Base-by-base conservation (phyloP, 495 filamentous ascomycete species). In the Neurospora sp. region DNA sequence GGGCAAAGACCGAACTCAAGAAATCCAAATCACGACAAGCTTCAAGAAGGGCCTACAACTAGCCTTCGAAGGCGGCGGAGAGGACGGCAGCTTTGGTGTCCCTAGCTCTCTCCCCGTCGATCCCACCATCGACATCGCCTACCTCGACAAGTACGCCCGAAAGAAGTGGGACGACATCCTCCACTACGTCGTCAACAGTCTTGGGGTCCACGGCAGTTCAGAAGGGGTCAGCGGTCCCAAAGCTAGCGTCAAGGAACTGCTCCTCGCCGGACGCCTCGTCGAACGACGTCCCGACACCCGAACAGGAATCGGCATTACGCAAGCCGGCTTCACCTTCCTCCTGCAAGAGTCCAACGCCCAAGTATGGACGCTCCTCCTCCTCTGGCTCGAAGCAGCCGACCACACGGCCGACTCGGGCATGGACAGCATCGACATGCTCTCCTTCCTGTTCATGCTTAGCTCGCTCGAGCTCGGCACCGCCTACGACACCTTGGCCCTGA, bases 361-460 rank as follows among this genome's bases (percentile, higher is more conserved):
- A 80, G 94, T 99, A 61, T 99, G 96, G 96, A 92, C 93, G 38
- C 87, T 99, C 35, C 85, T 99, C 7, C 91, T 99, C 42, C 90
- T 97, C 40, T 98, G 97, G 83, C 90, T 98, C 39, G 91, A 97
- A 72, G 91, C 92, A 70, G 90, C 92, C n/a, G 89, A 94, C 75
- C 83, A 84, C 70, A 9, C 70, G 35, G 39, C 68, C 16, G 72
- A 41, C 59, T 35, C 94, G 53, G 86, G 87, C 27, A 92, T 97
- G 89, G 93, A 97, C 72, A 89, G 89, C 72, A 92, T 97, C 69
- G 96, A 98, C 76, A 92, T 98, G 76, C 90, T 99, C 42, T 93
- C 92, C 22, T 99, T 99, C 77, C 86, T 99, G 75, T 97, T 99
- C 82, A 91, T 97, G 81, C 90, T 99, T n/a, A 94, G 94, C 44